Base-by-base conservation (phyloP, 177 flowering plant species). In the Vitis hybrid region DNA sequence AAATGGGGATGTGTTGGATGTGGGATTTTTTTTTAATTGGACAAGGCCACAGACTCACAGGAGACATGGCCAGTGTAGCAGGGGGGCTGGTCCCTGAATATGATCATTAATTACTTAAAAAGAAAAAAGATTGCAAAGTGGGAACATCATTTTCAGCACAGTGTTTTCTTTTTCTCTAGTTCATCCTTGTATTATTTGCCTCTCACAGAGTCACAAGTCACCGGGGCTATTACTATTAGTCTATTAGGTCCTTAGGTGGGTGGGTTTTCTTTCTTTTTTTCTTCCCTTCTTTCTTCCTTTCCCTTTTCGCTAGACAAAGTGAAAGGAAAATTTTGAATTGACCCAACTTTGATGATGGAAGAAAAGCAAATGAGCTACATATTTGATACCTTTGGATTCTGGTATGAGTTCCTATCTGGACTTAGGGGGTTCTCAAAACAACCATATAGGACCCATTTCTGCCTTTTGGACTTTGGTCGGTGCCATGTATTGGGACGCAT, bases 381-480 rank as follows among this genome's bases (percentile, higher is more conserved):
- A 23, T 23, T 23, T 23, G 26, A 23, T 23, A 23, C 60, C 49
- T 32, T 45, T 45, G 65, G 45, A 55, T 52, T 72, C 30, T 60
- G 66, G 70, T 69, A 72, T 21, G 2, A 61, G 71, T 69, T 69
- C 61, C 62, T 30, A 67, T 62, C 65, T 39, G 30, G 18, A 45
- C 15, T 23, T 23, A 3, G 13, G 3, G 6, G 19, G 48, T 60
- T 51, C 60, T 50, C 49, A 51, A 65, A 60, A n/a, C 26, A 23
- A 23, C 26, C 26, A 23, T 23, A 9, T 58, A 51, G 70, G 71
- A 68, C 67, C 76, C 76, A 67, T 67, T 17, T 1, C 3, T 23
- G 26, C 23, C 58, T 73, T 67, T 72, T 65, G 65, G 14, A 32
- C 57, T 55, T 73, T 67, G 71, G 76, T 62, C 71, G 67, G 72